Percentiles rank a stretch among this genome's conserved stretches.
Evolutionary conservation across 2,329 filamentous ascomycete species (phyloP).

Genomic region (Trichothecium sympodiale): DNA sequence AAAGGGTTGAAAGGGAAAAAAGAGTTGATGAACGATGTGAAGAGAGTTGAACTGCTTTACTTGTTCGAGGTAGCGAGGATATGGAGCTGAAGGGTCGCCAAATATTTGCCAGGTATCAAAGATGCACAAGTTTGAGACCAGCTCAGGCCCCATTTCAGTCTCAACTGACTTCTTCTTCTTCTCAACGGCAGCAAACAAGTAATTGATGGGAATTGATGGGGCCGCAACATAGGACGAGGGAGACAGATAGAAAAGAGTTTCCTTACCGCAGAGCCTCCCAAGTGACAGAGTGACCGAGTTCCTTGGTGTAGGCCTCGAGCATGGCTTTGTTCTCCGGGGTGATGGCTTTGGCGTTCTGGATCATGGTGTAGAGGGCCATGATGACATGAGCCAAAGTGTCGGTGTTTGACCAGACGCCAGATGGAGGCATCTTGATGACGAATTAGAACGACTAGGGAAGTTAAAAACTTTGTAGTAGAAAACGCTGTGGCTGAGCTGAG

Average conservation of each 20-base stretch:
- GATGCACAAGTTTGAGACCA: no score
- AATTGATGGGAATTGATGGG: no score
- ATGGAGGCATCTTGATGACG: slow-evolving; percentile 5
- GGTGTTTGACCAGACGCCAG: slow-evolving; percentile 19
- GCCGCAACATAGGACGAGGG: slow-evolving; percentile 1
- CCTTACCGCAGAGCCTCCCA: slow-evolving; percentile 35
- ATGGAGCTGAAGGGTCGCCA: neutral
- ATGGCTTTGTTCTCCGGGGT: slow-evolving; percentile 15
- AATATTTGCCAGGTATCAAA: no score
- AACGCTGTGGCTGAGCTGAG: no score
- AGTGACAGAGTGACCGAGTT: slow-evolving; percentile 21
- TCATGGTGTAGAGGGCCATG: slow-evolving; percentile 19
- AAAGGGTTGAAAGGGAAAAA: neutral
- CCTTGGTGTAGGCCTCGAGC: slow-evolving; percentile 21
- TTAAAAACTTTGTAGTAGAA: no score
- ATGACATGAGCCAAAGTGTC: slow-evolving; percentile 21
- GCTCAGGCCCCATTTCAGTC: no score
- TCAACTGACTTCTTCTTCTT: no score
- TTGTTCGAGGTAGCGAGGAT: neutral
- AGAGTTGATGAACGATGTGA: slow-evolving; percentile 1
- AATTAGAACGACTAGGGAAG: no score
- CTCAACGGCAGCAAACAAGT: no score
- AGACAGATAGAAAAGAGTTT: slow-evolving; percentile 2
- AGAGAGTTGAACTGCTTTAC: neutral
- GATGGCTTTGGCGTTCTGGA: slow-evolving; percentile 15